Base-by-base conservation (phyloP, 306 rosid genomes). In the Lathyrus sativus region DNA sequence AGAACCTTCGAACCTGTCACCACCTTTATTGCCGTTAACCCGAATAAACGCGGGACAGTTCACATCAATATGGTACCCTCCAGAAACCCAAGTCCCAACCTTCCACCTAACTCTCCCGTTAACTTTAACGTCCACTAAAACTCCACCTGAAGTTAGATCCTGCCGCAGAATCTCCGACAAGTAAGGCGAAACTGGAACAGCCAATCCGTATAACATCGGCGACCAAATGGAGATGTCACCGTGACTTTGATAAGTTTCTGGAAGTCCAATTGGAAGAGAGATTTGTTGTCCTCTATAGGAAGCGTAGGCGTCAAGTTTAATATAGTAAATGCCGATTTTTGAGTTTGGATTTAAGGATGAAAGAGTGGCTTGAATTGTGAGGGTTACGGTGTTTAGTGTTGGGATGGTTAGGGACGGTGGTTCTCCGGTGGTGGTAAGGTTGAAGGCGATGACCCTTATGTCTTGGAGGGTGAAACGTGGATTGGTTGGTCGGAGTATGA, bases 21-120 rank as follows among this genome's bases (percentile, higher is more conserved):
- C 29, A 33, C 22, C 24, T 7, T 9, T 35, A 51, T 68, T 63
- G 0, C 74, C 75, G 79, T 70, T 64, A n/a, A 84, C 58, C 17
- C 29, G 78, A 7, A 89, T 65, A 71, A 73, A 82, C 13, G 91
- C 91, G 0, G 97, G 95, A 29, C 97, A 89, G 41, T 71, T 85
- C 0, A 79, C 91, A 13, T 78, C 22, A 33, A 91, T 22, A 17
- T 81, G 84, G 54, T 91, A 91, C 56, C 43, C 73, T 5, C 88
- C 85, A 31, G 96, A 89, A 42, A 73, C 53, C 93, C 91, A 87
- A 7, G 86, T 75, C 3, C 96, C 96, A 2, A 91, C 96, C 62
- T 89, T 85, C 97, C 97, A 91, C 56, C 78, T 86, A 1, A 91
- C 77, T 5, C 61, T 62, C 0, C 97, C 97, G 10, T 62, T 78